Evolutionary conservation across 495 filamentous ascomycete genomes (phyloP), one percentile per base, ranked within the genome.

Genomic region (Trichoderma asperelloides): DNA sequence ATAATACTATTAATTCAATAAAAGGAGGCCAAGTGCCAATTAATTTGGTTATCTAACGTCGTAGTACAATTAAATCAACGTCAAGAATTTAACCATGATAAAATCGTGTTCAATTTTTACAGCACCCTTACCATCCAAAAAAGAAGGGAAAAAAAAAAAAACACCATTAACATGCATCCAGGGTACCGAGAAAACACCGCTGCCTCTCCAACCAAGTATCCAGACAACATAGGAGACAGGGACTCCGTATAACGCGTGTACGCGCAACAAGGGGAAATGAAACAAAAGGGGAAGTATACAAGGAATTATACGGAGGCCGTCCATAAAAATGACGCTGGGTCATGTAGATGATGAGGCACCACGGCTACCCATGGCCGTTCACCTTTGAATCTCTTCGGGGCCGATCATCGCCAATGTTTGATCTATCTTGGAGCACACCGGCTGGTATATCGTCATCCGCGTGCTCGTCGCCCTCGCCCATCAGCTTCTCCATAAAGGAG

Each of bases 401-500:
- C 62, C 74, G 78, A 67, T 62, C 65, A 40, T 25, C 28, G n/a
- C 69, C 64, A 33, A 71, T 71, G 66, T 77, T 76, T 55, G 70
- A 73, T 66, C 69, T 70, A 69, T 76, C 73, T 65, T 70, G 70
- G 9, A 74, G 66, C 40, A 68, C 65, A 23, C 68, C 66, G 70
- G 70, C 21, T 2, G 69, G 45, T 18, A 63, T 37, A 3, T 55
- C 49, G 37, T 67, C 49, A 21, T 63, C 62, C 41, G 15, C 33
- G 0, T 55, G 23, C 21, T 63, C 51, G 37, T 62, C 66, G 12
- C 57, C 68, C 39, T 62, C 66, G 12, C 57, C 68, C 41, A 86
- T 86, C 78, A 93, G 84, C 72, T 87, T 89, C 73, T 93, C 86
- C 93, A 97, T 97, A 74, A 96, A 97, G 67, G 84, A 87, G 68